Base-by-base conservation (phyloP, 2,329 filamentous ascomycete genomes). In the Talaromyces piceae region DNA sequence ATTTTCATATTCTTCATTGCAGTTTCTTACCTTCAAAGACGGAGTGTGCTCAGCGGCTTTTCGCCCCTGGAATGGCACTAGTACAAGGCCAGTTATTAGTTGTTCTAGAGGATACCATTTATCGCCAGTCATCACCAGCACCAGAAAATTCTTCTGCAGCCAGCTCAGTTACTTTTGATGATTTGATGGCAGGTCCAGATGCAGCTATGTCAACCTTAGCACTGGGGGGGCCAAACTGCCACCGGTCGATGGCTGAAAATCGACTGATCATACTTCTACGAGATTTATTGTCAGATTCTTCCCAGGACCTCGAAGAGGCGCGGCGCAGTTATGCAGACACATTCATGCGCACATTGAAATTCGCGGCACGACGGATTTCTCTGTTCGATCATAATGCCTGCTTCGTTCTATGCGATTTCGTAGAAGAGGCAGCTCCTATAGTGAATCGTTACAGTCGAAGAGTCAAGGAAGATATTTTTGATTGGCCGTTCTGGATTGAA, bases 381-480 rank as follows among this genome's bases (percentile, higher is more conserved):
- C 76, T 88, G 50, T 95, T 86, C 64, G 85, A 94, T 65, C 87
- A 89, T 63, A 82, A 82, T 56, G 86, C 88, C 16, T 94, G 89
- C 66, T 93, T 93, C 64, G 87, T 88, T 8, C 75, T 95, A n/a
- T 91, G 90, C 63, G 91, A 96, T 66, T 90, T 95, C 57, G 73
- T 95, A 23, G 88, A 95, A 63, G 90, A 95, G 67, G 78, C 85
- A 1, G 73, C 95, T 47, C 74, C 81, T 13, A 83, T 89, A 37
- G 73, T 86, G 54, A 74, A 81, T 37, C 77, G 81, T 49, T 87
- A 83, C 57, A 69, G 73, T 30, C 68, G 79, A 71, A 67, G 74
- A 63, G 63, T 70, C 62, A 60, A 70, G 61, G 58, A 64, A 51
- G 66, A 69, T 23, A 52, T 70, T 16, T 67, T 70, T 51, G 67